Base-by-base conservation (phyloP, 225 moss, liverwort and hornwort species). In the Asterella californica region DNA sequence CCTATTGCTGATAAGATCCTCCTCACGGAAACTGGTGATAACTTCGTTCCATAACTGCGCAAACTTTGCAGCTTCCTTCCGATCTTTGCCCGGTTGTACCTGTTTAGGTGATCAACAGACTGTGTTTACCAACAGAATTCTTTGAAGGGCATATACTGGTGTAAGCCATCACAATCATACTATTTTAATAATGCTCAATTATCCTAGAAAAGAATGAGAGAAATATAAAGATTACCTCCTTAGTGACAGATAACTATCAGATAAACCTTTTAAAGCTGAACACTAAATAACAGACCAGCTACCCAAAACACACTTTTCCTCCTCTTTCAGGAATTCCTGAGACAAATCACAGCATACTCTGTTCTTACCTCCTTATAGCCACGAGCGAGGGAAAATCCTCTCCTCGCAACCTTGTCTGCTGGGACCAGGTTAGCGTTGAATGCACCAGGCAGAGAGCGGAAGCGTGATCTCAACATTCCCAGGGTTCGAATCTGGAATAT, bases 1-100 rank as follows among this genome's bases (percentile, higher is more conserved):
- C 96, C 87, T 96, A 70, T 96, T 89, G 84, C 91, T 92, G 6
- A 96, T 92, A n/a, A 96, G 90, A 76, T 96, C 96, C 75, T 96
- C 96, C 42, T 96, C 87, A 25, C 96, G 92, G 80, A 96, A 96
- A 82, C 94, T 94, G 71, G 88, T 90, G 27, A 96, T 96, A 11
- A 96, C 92, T 80, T 96, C 96, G 83, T 96, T 96, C 96, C 96
- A 96, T 24, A 96, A 85, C 84, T 96, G 96, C 12, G 96, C 91
- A 84, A 96, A 96, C 53, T 94, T 91, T 42, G 89, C 88, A 11
- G 96, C 88, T 80, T 96, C 94, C 32, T 83, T 81, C 37, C 88
- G 85, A 76, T 92, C 90, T 76, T 90, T 92, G 3, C 87, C 88
- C 2, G 96, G 92, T 32, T 88, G 77, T 12, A 91, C 85, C 96